A percentile compares a stretch with the other conserved stretches of the same genome.
These are phyloP conservation scores for Colletotrichum magnum DNA, from an alignment of 2,329 filamentous ascomycete species.

Conservation along the genomic window DNA sequence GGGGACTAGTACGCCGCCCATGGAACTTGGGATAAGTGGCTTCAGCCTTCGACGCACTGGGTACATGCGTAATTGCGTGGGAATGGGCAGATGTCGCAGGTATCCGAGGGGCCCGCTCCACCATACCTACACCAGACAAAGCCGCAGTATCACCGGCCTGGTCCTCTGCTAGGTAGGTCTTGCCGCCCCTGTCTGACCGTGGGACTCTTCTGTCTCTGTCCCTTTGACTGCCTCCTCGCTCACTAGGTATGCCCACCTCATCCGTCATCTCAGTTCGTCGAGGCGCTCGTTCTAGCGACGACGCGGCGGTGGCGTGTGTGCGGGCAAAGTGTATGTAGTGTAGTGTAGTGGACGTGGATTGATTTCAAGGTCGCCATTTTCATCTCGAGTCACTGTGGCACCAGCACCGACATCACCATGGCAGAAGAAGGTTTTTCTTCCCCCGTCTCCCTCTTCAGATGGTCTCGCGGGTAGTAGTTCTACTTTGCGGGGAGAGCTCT, in stretches of 20 bases:
- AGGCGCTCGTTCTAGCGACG: too few species aligned
- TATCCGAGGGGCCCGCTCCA: background rate
- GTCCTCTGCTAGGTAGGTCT: background rate
- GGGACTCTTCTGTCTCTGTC: background rate
- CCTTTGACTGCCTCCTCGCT: too few species aligned
- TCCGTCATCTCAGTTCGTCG: background rate
- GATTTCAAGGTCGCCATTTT: background rate
- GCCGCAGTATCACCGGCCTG: constrained; percentile 15
- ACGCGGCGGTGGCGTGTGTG: too few species aligned
- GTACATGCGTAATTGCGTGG: constrained; percentile 7
- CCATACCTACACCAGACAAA: background rate
- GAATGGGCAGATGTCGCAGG: constrained; percentile 4
- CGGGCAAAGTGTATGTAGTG: too few species aligned
- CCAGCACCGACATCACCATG: constrained; percentile 1
- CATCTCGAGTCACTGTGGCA: background rate
- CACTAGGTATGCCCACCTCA: background rate
- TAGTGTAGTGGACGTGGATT: too few species aligned
- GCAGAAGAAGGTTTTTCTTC: background rate
- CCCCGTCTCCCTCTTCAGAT: too few species aligned
- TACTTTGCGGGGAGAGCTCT: too few species aligned
- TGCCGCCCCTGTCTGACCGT: constrained; percentile 13
- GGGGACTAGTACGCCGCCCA: constrained; percentile 21
- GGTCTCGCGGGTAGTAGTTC: too few species aligned
- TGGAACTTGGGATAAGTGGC: constrained; percentile 17
- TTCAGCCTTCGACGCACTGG: background rate